phyloP scores from a whole-genome alignment of 208 protist genomes.

The Vickermania ingenoplastis region DNA sequence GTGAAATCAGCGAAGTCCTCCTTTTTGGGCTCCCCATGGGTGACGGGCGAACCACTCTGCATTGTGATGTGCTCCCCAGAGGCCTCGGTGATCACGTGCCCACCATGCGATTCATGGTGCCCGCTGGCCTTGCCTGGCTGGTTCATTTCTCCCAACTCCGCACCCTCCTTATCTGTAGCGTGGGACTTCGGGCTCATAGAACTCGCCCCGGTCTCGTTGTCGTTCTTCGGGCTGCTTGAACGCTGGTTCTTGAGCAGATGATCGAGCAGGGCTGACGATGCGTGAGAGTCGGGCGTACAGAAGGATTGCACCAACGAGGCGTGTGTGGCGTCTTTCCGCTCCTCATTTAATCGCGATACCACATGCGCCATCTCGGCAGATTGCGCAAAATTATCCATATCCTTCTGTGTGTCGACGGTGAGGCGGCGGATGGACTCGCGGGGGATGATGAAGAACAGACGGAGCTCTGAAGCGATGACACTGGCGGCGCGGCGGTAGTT shows the following conservation, averaged over 20 bases:
- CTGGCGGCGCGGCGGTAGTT: conserved; percentile 11
- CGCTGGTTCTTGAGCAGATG: neutral
- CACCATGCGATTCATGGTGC: neutral
- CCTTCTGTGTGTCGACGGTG: conserved; percentile 4
- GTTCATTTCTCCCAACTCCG: neutral
- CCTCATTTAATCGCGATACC: neutral
- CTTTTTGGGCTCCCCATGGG: neutral
- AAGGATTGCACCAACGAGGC: neutral
- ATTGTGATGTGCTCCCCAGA: no score
- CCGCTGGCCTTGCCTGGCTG: neutral
- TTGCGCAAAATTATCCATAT: conserved; percentile 7
- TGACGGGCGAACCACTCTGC: neutral
- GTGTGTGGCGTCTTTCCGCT: conserved; percentile 1
- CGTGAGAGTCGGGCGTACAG: neutral
- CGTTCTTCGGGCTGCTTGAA: neutral
- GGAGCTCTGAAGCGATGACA: conserved; percentile 4
- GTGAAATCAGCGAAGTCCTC: neutral
- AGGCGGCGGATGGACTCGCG: conserved; percentile 4
- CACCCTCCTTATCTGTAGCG: neutral
- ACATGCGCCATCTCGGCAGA: neutral
- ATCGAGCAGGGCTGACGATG: neutral
- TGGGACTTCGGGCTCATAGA: neutral
- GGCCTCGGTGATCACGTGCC: neutral
- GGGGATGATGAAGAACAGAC: conserved; percentile 9
- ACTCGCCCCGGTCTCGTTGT: neutral